phyloP scores from a whole-genome alignment of 2,329 filamentous ascomycete genomes.

The Parastagonospora avenae region DNA sequence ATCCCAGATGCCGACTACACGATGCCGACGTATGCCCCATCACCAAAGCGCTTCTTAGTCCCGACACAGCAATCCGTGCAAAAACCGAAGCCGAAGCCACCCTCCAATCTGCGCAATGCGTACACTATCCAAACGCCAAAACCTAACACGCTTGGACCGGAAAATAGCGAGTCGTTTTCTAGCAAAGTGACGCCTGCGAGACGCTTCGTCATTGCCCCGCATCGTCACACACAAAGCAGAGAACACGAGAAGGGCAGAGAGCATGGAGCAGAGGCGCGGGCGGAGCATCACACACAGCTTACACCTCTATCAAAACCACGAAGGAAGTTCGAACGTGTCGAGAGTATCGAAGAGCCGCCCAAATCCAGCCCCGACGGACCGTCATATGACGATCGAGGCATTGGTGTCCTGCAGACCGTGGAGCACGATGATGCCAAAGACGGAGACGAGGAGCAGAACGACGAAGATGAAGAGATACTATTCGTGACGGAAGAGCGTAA shows the following conservation, averaged over 20 bases:
- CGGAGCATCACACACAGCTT: neutral
- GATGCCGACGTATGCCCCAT: slow-evolving; percentile 38
- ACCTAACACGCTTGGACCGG: neutral
- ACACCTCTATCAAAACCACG: slow-evolving; percentile 22
- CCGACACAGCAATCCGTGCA: slow-evolving; percentile 19
- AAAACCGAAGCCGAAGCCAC: slow-evolving; percentile 26
- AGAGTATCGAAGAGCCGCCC: slow-evolving; percentile 41
- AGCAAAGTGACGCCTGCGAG: slow-evolving; percentile 33
- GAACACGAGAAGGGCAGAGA: slow-evolving; percentile 4
- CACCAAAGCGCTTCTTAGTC: slow-evolving; percentile 42
- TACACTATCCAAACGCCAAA: slow-evolving; percentile 18
- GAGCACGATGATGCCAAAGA: slow-evolving; percentile 15
- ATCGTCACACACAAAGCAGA: slow-evolving; percentile 5
- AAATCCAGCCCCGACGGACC: slow-evolving; percentile 25
- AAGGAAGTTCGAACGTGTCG: slow-evolving; percentile 30
- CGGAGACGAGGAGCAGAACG: slow-evolving; percentile 1
- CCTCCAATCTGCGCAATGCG: slow-evolving; percentile 29
- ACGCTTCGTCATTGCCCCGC: slow-evolving; percentile 36
- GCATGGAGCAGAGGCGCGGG: neutral
- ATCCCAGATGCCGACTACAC: slow-evolving; percentile 9
- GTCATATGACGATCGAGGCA: slow-evolving; percentile 4
- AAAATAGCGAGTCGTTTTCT: neutral
- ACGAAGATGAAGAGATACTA: slow-evolving; percentile 37
- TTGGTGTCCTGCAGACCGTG: slow-evolving; percentile 14
- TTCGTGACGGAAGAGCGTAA: slow-evolving; percentile 16